Evolutionary conservation across 257 asterid genomes (phyloP), one percentile per base, ranked within the genome.

Genomic region (Solanum virginianum): DNA sequence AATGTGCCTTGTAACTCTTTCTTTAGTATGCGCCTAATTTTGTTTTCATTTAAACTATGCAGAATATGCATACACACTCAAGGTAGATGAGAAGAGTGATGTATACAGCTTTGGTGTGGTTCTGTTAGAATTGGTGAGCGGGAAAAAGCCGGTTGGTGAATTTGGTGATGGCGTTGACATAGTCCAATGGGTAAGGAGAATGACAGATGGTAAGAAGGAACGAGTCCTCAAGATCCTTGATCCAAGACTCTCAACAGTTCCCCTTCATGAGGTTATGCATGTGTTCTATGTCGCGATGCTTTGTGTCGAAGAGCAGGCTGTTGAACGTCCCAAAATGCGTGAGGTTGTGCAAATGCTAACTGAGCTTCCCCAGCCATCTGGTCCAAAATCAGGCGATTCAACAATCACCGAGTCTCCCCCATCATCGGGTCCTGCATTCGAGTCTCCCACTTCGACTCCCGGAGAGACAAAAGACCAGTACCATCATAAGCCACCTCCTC

Each of bases 301-400:
- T 8, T 85, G 87, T 39, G 87, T 85, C 8, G 68, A 62, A 85
- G 84, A 62, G 32, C 80, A 85, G 17, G 83, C 80, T 24, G 80
- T 85, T 45, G 87, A 85, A 59, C 87, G 87, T 22, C 87, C 87
- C 32, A 85, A 80, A 57, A 85, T 85, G 87, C 83, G 87, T 6
- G 87, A 85, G 83, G 87, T 85, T 8, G 87, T 85, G 80, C 87
- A 85, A 49, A 75, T 85, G 80, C 70, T 85, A 39, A 91, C 98
- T 0, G 99, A 96, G 91, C 91, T 77, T 82, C 87, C 84, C 32
- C 80, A 79, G 60, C 87, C 59, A 47, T 86, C 93, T 0, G 87
- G 85, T 5, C 55, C 82, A 26, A 92, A 92, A 60, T 83, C 87
- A 1, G 94, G 88, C 11, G 94, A 90, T 32, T 87, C 93, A 6